Evolutionary conservation across 306 rosid genomes (phyloP), one percentile per base, ranked within the genome.

Genomic region (Malus sylvestris): DNA sequence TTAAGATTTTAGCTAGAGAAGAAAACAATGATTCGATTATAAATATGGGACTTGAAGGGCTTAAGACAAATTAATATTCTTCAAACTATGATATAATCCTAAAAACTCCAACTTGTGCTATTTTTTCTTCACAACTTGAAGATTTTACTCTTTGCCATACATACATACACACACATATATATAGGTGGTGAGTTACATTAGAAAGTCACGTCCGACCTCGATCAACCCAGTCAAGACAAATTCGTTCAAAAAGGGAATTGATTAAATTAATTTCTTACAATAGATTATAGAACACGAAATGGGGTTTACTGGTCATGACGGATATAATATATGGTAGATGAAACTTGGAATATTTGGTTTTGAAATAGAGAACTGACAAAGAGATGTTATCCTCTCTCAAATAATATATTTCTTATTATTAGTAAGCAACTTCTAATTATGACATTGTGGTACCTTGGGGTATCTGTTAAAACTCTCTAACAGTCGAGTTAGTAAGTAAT

Each of bases 161-260:
- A 22, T 29, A 32, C 6, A 33, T 5, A 33, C 6, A 33, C 4
- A 32, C 1, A 73, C 27, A 46, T 3, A 13, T 19, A 5, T 74
- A 52, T 79, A 53, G 91, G 87, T 83, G 63, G 73, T 15, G 38
- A 55, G 84, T 76, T 72, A 67, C 76, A 49, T 68, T 71, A 57
- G 80, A 80, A 16, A 76, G 72, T 46, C 80, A 70, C 76, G 32
- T 74, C 64, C 67, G 14, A 70, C 68, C 55, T 16, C 42, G 42
- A 38, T 38, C 67, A 30, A 74, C 45, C 52, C 2, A 67, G 65
- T 67, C 8, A 29, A 18, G 46, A 53, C 75, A 76, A 25, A 78
- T 75, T 57, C 62, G 20, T 70, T 73, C 79, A 20, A 77, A 20
- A 71, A 2, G 2, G 2, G 2, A 64, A 66, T 9, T 42, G 10